Evolutionary conservation across 306 rosid species (phyloP), one percentile per base, ranked within the genome.

Genomic region (Styphnolobium japonicum): DNA sequence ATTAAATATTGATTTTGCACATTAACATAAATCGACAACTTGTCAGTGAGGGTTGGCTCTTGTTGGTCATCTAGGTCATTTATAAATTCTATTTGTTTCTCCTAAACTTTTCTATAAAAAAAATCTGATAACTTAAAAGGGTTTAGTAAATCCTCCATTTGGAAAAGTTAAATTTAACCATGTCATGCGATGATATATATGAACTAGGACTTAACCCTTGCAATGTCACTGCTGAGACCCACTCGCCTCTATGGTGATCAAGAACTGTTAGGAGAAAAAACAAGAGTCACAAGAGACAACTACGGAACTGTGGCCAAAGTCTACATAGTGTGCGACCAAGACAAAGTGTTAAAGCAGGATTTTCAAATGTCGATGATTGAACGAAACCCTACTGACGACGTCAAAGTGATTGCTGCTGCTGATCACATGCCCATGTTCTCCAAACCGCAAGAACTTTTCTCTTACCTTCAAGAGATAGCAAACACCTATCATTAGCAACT

Each of bases 361-460:
- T 10, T 80, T 6, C 91, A 82, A 10, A 23, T 25, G 53, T 83
- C 80, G 75, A 81, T 88, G 86, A 57, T 88, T 10, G 73, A 29
- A 61, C 16, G 78, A 7, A 85, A 83, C 40, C 87, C 88, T 1
- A 31, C 80, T 0, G 37, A 40, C 5, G 82, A 87, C 9, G 83
- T 85, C 16, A 83, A 83, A 65, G 73, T 81, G 23, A 70, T 90
- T 19, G 19, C 31, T 14, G 85, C 8, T 4, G 80, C 88, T 22
- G 89, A 87, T 81, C 89, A 88, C 55, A 90, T 87, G 95, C 67
- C 81, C 18, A 87, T 90, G 91, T 66, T 88, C 43, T 85, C 88
- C 1, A 77, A 73, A 48, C 87, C 92, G 0, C 14, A 31, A 9
- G 57, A 70, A 33, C 73, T 88, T 11, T 80, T 48, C 78, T 78